Percentiles rank a stretch among this genome's conserved stretches.
Conservation (phyloP, 257 asterid genomes). For the Penstemon newberryi region DNA sequence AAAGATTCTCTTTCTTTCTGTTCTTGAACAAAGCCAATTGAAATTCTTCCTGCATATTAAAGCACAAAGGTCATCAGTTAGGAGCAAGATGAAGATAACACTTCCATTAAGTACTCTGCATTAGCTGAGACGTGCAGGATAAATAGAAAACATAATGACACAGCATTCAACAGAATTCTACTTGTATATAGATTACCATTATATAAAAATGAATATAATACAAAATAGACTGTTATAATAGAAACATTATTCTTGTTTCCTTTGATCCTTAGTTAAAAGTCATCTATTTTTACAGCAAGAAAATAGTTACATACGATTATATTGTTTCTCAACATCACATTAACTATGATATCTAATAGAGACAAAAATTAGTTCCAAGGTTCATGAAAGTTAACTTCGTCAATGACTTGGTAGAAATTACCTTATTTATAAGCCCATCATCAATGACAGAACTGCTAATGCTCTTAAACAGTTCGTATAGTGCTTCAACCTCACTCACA, state of each 20-base stretch:
- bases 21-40: slow-evolving; percentile 30
- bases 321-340: neutral
- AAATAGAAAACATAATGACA: neutral
- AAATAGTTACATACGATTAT: too few species aligned
- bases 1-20: slow-evolving; percentile 35
- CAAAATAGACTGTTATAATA: slow-evolving; percentile 1
- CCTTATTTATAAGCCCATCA: slow-evolving; percentile 96
- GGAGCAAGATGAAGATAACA: neutral
- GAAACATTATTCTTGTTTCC: slow-evolving; percentile 9
- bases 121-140: neutral
- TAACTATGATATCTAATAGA: slow-evolving; percentile 9
- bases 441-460: slow-evolving; percentile 90
- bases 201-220: neutral
- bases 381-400: neutral
- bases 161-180: neutral
- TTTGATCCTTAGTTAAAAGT: neutral
- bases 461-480: slow-evolving; percentile 95
- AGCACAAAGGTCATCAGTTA: neutral
- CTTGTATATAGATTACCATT: neutral
- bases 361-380: neutral
- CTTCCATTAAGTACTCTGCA: neutral
- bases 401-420: slow-evolving; percentile 28
- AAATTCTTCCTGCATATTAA: slow-evolving; percentile 47
- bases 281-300: neutral
- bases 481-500: slow-evolving; percentile 98